Evolutionary conservation across 108 stramenopile genomes (phyloP), one percentile per base, ranked within the genome.

Genomic region (Thalassiosira profunda): DNA sequence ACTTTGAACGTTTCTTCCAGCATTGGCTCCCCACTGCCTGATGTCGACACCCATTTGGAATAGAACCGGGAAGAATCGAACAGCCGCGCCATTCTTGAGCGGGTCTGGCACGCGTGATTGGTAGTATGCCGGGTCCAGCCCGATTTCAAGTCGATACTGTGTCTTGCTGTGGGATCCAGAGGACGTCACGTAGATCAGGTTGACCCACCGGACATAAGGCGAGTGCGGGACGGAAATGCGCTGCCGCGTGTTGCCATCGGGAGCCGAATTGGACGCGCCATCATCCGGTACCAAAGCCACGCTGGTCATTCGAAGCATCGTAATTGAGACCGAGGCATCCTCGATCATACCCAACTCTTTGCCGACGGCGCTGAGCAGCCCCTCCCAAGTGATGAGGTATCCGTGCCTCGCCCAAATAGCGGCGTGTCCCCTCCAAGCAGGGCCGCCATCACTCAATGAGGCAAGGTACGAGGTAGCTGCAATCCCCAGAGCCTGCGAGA

Each of bases 11-110:
- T 74, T 89, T 23, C 85, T 60, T 14, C 85, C 86, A 4, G 86
- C 76, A 62, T 93, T 77, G 1, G 80, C 89, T 41, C 90, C 92
- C 89, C 89, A 90, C 63, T 96, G 95, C 1, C 88, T 84, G 72
- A 96, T 92, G 57, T 96, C 95, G 1, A 96, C 95, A 18, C 95
- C 95, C 60, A 96, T 91, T 68, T 96, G 87, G 43, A 82, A 96
- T 25, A 96, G 74, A 44, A 93, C 44, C 0, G 95, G 92, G 45
- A 81, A 92, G 47, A 96, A 84, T 62, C 86, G 80, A 20, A 96
- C 86, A 20, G 70, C 42, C 18, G 60, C 66, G 8, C 75, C 85
- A 62, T 82, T 84, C 43, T 83, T 64, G 17, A 96, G 63, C 8
- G 82, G 58, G 25, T 67, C 79, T 11, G 95, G 95, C 46, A 96